Percentiles rank a stretch among this genome's conserved stretches.
Evolutionary conservation across 495 filamentous ascomycete species (phyloP).

Genomic region (Xylaria longipes): DNA sequence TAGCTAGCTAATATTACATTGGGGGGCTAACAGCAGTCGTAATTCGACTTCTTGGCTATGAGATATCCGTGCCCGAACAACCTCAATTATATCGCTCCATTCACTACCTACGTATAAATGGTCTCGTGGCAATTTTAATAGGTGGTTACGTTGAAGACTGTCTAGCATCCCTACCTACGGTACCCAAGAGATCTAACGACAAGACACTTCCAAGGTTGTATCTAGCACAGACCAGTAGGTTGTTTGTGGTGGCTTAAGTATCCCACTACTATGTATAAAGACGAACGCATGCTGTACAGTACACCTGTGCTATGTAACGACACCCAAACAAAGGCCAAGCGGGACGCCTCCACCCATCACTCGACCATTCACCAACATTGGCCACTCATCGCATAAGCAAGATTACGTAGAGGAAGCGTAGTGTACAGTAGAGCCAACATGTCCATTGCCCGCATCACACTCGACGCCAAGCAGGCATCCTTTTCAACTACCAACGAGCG

Average conservation of each 20-base stretch:
- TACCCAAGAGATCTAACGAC: background rate
- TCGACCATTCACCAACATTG: slow-evolving; percentile 8
- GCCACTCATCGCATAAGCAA: slow-evolving; percentile 6
- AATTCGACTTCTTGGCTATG: slow-evolving; percentile 15
- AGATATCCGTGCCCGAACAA: background rate
- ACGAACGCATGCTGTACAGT: background rate
- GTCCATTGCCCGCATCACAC: slow-evolving; percentile 18
- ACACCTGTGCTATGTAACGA: no score
- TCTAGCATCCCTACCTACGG: background rate
- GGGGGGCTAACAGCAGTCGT: slow-evolving; percentile 1
- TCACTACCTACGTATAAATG: slow-evolving; percentile 16
- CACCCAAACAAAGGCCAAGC: background rate
- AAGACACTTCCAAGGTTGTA: background rate
- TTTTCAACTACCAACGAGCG: slow-evolving; percentile 17
- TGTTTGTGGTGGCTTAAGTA: background rate
- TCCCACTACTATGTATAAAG: background rate
- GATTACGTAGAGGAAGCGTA: slow-evolving; percentile 25
- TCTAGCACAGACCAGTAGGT: background rate
- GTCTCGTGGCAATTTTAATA: background rate
- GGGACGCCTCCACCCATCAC: slow-evolving; percentile 18
- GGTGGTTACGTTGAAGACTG: background rate
- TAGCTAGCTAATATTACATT: background rate
- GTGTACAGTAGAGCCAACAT: slow-evolving; percentile 9
- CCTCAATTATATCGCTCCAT: background rate
- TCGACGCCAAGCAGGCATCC: slow-evolving; percentile 45